These are phyloP conservation scores for Pyricularia sp. DNA, from an alignment of 2,329 filamentous ascomycete genomes.

Conservation along the genomic window DNA sequence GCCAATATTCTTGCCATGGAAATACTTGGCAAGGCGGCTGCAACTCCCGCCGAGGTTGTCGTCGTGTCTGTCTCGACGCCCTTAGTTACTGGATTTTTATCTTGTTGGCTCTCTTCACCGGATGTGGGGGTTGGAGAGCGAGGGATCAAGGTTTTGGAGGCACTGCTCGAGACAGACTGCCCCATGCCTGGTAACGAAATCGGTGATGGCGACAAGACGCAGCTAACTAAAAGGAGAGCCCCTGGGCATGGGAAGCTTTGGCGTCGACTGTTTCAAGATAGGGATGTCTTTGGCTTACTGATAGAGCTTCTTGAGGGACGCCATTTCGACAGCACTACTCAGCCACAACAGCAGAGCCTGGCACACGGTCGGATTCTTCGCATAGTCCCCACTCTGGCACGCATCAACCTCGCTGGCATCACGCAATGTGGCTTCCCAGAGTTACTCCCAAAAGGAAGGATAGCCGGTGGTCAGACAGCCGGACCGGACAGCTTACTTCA, in stretches of 20 bases:
- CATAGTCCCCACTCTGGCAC: slow-evolving; percentile 38
- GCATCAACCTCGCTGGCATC: slow-evolving; percentile 33
- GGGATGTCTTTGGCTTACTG: slow-evolving; percentile 34
- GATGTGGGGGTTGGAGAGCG: slow-evolving; percentile 47
- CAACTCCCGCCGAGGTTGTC: slow-evolving; percentile 35
- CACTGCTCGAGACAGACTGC: slow-evolving; percentile 47
- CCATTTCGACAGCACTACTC: slow-evolving; percentile 14
- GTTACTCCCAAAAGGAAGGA: slow-evolving; percentile 18
- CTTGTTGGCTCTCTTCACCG: slow-evolving; percentile 41
- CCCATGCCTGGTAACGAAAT: slow-evolving; percentile 20
- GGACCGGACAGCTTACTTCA: slow-evolving; percentile 29
- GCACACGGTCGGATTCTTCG: slow-evolving; percentile 44
- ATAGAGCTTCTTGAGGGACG: slow-evolving; percentile 21
- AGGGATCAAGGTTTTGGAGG: slow-evolving; percentile 38
- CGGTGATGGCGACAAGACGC: slow-evolving; percentile 10
- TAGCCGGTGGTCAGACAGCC: slow-evolving; percentile 12
- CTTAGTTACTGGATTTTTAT: slow-evolving; percentile 37
- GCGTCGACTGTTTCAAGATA: slow-evolving; percentile 39
- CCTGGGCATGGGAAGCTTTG: slow-evolving; percentile 45
- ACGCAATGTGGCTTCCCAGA: slow-evolving; percentile 10
- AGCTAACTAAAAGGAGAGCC: slow-evolving; percentile 26
- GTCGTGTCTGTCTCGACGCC: slow-evolving; percentile 39
- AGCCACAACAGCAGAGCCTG: slow-evolving; percentile 31
- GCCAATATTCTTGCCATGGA: slow-evolving; percentile 49
- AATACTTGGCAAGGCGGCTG: slow-evolving; percentile 45